phyloP scores from a whole-genome alignment of 148 eudicot species.

The Rhododendron simsii region DNA sequence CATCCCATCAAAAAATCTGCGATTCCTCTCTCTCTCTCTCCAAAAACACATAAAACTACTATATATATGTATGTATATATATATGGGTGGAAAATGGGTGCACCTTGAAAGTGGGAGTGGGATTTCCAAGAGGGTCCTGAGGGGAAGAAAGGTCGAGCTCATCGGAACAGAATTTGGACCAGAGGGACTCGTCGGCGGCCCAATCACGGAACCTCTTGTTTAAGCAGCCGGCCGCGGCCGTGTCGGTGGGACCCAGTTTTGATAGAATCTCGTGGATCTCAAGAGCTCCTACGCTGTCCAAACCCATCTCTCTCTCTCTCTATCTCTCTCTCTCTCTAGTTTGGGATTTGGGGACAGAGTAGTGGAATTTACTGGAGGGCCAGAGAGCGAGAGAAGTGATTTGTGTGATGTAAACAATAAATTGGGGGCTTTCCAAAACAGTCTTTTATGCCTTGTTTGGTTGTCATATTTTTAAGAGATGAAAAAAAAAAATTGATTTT shows the following conservation, averaged over 20 bases:
- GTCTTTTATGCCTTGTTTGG: too few species aligned
- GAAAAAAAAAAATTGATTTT: too few species aligned
- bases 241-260: conserved; percentile 51
- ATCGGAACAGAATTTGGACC: conserved; percentile 50
- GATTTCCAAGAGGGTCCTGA: conserved; percentile 50
- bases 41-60: too few species aligned
- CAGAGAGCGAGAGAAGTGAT: background rate
- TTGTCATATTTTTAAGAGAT: too few species aligned
- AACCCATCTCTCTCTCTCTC: conserved; percentile 16
- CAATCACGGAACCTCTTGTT: conserved; percentile 35
- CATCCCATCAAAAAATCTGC: too few species aligned
- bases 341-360: background rate
- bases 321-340: background rate
- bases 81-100: background rate
- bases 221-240: conserved; percentile 44
- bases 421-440: background rate
- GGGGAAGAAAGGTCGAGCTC: conserved; percentile 61
- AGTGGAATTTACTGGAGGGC: background rate
- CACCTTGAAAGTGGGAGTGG: conserved; percentile 57
- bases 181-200: conserved; percentile 61
- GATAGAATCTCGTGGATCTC: conserved; percentile 50
- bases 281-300: conserved; percentile 50
- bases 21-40: too few species aligned
- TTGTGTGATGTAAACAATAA: background rate
- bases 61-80: background rate